These are phyloP conservation scores for Citropsis articulata DNA, from an alignment of 345 rosid species.

Conservation along the genomic window DNA sequence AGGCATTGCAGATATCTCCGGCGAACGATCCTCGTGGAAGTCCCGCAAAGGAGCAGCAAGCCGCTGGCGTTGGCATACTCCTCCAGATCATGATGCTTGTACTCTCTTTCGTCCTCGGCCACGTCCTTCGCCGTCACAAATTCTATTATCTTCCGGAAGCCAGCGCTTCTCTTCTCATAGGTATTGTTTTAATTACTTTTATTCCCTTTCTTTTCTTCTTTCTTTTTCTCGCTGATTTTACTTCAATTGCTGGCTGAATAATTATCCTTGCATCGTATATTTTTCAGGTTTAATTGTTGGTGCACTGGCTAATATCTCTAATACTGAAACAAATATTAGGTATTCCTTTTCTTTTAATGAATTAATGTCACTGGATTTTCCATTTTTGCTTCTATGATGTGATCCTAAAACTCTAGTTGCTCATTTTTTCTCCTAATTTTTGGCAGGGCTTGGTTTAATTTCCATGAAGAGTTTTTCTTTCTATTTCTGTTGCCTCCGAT, in stretches of 20 bases:
- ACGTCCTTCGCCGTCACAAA: constrained; percentile 94
- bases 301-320: constrained; percentile 82
- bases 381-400: neutral
- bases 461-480: constrained; percentile 97
- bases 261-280: neutral
- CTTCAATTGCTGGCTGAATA: neutral
- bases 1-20: constrained; percentile 48
- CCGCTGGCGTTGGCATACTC: constrained; percentile 95
- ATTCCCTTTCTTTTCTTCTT: neutral
- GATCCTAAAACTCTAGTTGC: constrained; percentile 3
- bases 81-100: constrained; percentile 99
- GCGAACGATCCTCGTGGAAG: constrained; percentile 36
- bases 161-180: constrained; percentile 96
- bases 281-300: constrained; percentile 78
- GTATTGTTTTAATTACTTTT: constrained; percentile 23
- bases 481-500: constrained; percentile 93
- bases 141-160: constrained; percentile 98
- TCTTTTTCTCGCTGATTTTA: neutral
- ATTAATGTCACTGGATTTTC: neutral
- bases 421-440: neutral
- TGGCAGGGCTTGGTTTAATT: constrained; percentile 93
- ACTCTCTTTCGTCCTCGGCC: constrained; percentile 94
- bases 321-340: constrained; percentile 93
- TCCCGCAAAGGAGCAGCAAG: constrained; percentile 88
- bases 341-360: constrained; percentile 6